Evolutionary conservation across 2,329 filamentous ascomycete genomes (phyloP), one percentile per base, ranked within the genome.

Genomic region (Pseudogymnoascus sp.): DNA sequence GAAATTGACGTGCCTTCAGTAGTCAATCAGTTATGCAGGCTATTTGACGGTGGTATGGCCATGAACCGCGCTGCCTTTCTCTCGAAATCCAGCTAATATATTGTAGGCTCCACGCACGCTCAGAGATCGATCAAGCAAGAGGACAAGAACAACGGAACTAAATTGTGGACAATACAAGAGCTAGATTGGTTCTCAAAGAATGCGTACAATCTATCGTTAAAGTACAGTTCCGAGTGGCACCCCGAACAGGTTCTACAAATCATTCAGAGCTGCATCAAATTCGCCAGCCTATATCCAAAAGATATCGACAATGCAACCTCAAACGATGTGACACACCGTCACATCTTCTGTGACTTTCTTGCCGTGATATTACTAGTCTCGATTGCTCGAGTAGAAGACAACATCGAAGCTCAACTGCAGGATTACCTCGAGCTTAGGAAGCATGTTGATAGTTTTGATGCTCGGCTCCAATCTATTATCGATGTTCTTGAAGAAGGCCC

Each of bases 151-250:
- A 66, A 66, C 23, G 34, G 21, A 60, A 14, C 25, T 80, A 60
- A 60, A 12, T 1, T 60, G 5, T 60, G 59, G 59, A 60, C 59
- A 40, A 25, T 1, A 77, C 59, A 60, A 18, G 91, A 96, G 69
- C 78, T 96, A 3, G 83, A 93, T 68, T 96, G 91, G 91, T 93
- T 96, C 72, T 88, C 87, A 38, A 87, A 87, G 66, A 93, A 90
- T 66, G 82, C 89, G 1, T 96, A 96, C 77, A 96, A 95, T 67
- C 73, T 92, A 5, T 87, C 86, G 0, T 75, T 93, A 4, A 84
- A 86, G 65, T 79, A 87, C 64, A 82, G 81, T 67, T 5, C 82
- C 2, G 67, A 64, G 0, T 87, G 88, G 79, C 73, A 82, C 23
- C 78, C 86, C 1, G 72, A 73, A 5, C 74, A 80, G 59, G 77